Conservation (phyloP, 1,284 basidiomycete species). For the Pseudomicrostroma phylloplanum region DNA sequence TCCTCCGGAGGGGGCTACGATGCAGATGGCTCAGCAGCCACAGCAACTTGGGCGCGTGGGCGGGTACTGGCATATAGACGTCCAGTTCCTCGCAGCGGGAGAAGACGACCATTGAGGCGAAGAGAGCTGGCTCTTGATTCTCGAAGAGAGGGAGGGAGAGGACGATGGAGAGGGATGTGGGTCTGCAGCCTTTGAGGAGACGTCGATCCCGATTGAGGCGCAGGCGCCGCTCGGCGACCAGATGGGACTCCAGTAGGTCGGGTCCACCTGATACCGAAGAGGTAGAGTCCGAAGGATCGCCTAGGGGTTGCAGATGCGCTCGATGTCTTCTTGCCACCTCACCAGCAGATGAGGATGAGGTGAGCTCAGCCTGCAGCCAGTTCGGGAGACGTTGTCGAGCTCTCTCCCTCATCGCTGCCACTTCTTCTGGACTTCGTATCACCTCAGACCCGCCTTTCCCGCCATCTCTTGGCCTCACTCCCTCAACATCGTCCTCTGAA, state of each 20-base stretch:
- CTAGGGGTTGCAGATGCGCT: slow-evolving; percentile 29
- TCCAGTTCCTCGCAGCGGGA: slow-evolving; percentile 43
- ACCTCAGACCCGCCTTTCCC: background rate
- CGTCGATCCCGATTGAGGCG: background rate
- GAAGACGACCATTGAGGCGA: slow-evolving; percentile 38
- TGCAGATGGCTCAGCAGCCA: slow-evolving; percentile 25
- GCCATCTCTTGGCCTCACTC: background rate
- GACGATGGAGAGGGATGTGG: slow-evolving; percentile 36
- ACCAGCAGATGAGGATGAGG: slow-evolving; percentile 18
- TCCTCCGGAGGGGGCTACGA: slow-evolving; percentile 26
- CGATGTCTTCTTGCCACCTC: slow-evolving; percentile 34
- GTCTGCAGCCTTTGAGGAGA: slow-evolving; percentile 23
- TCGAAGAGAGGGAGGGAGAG: slow-evolving; percentile 41
- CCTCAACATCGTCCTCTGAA: background rate
- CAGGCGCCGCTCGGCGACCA: too few species aligned
- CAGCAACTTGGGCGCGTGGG: slow-evolving; percentile 30
- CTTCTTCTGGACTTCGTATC: slow-evolving; percentile 11
- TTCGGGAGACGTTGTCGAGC: slow-evolving; percentile 34
- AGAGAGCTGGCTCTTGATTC: slow-evolving; percentile 38
- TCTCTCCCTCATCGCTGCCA: slow-evolving; percentile 11
- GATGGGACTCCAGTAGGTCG: too few species aligned
- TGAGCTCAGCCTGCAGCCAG: slow-evolving; percentile 42
- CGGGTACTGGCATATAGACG: slow-evolving; percentile 29
- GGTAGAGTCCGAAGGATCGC: slow-evolving; percentile 5
- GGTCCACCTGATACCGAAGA: too few species aligned